These are phyloP conservation scores for Mycena venus DNA, from an alignment of 768 basidiomycete genomes.

Conservation along the genomic window DNA sequence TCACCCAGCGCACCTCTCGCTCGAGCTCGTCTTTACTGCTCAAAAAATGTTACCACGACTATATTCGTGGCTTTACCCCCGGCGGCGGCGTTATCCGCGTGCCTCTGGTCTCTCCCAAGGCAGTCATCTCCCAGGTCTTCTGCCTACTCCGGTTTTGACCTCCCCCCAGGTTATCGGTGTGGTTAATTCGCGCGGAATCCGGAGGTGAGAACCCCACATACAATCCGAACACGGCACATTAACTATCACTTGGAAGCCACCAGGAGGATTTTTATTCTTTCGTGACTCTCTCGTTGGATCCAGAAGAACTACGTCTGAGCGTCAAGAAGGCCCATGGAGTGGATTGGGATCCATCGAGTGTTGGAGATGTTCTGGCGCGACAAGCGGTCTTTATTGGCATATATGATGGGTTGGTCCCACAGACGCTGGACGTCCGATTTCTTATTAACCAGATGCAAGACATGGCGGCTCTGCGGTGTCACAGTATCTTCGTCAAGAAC, in stretches of 20 bases:
- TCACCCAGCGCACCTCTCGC: constrained; percentile 23
- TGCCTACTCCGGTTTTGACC: background rate
- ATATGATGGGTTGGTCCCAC: constrained; percentile 82
- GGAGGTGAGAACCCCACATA: constrained; percentile 60
- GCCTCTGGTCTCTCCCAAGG: constrained; percentile 79
- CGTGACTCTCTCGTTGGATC: constrained; percentile 73
- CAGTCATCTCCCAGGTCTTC: background rate
- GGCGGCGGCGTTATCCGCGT: constrained; percentile 76
- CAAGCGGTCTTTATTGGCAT: constrained; percentile 92
- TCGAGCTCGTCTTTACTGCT: background rate
- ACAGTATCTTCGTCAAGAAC: constrained; percentile 85
- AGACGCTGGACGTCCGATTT: background rate
- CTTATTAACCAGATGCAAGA: constrained; percentile 56
- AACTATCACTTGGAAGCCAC: constrained; percentile 62
- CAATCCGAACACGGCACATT: constrained; percentile 19
- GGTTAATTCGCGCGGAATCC: constrained; percentile 80
- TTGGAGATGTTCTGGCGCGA: constrained; percentile 68
- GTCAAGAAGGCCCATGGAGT: constrained; percentile 72
- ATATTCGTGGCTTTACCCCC: constrained; percentile 67
- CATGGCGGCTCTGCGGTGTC: constrained; percentile 95
- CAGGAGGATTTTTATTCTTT: constrained; percentile 92
- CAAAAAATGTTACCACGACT: constrained; percentile 71
- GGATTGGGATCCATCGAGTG: constrained; percentile 78
- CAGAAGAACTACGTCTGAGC: constrained; percentile 77
- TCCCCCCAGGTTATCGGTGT: constrained; percentile 71